Base-by-base conservation (phyloP, 805 yeast species). In the Pichia thaimueangensis region DNA sequence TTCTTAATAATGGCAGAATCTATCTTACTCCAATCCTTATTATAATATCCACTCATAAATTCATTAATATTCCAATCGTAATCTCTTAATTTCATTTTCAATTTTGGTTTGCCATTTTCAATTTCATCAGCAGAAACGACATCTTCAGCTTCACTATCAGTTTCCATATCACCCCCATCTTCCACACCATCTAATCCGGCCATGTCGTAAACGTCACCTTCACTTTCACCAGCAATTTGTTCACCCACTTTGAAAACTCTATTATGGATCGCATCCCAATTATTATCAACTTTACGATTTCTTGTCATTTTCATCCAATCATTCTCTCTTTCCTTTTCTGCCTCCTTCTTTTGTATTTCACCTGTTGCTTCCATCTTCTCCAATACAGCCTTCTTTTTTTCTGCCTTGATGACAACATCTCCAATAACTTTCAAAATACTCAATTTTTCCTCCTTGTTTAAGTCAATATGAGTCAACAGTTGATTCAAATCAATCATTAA, bases 241-340 rank as follows among this genome's bases (percentile, higher is more conserved):
- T 24, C 48, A 5, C 58, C 55, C 12, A 51, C 28, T 6, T 39
- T 47, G 32, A 43, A 49, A 17, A 58, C 51, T 16, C 61, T 51
- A 3, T 58, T 50, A 45, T 74, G 70, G 16, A 73, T 57, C 35
- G 60, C 59, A 12, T 70, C 67, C 80, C 80, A 76, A 34, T 69
- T 63, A 11, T 60, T 57, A 17, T 53, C 56, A 16, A 59, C 47
- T 19, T 55, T 51, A 13, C 50, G 49, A 30, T 57, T 57, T 11
- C 59, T 42, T 4, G 43, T 44, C n/a, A 39, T 43, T 3, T 64
- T 48, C 39, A 47, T 32, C 35, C 45, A 50, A 36, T 57, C 62
- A 15, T 42, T 36, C 19, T 56, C 60, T 21, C 32, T 16, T 15
- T 19, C 48, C 30, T 6, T 32, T 34, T 22, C 47, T 34, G 5